Conservation (phyloP, 1,284 basidiomycete species). For the Volvariella surrecta region DNA sequence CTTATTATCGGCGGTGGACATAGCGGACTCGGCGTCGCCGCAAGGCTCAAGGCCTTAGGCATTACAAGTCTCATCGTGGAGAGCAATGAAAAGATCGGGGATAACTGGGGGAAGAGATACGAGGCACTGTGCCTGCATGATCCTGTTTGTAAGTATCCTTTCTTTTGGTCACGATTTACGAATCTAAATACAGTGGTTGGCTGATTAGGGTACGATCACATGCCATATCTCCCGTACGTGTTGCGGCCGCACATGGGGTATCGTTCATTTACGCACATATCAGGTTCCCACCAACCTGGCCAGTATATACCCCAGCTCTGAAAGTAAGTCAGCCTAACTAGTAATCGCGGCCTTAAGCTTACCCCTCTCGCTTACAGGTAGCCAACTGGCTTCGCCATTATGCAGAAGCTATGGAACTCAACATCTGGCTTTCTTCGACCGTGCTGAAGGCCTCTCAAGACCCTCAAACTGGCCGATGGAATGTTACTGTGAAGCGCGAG, state of each 20-base stretch:
- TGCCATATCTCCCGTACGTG: slow-evolving; percentile 38
- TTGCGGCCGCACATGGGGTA: background rate
- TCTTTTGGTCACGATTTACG: background rate
- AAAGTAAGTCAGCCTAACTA: slow-evolving; percentile 22
- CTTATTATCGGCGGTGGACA: slow-evolving; percentile 16
- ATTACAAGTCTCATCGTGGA: slow-evolving; percentile 41
- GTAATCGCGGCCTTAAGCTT: background rate
- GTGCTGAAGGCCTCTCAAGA: slow-evolving; percentile 36
- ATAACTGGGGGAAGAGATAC: slow-evolving; percentile 45
- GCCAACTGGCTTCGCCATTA: slow-evolving; percentile 15
- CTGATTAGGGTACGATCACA: slow-evolving; percentile 32
- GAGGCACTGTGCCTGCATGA: slow-evolving; percentile 48
- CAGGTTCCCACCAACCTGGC: slow-evolving; percentile 44
- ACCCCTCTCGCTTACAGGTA: background rate
- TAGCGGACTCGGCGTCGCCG: slow-evolving; percentile 13
- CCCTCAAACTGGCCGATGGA: slow-evolving; percentile 37
- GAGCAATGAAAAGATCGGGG: slow-evolving; percentile 34
- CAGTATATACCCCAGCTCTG: slow-evolving; percentile 40
- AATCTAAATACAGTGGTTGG: background rate
- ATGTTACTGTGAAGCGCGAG: slow-evolving; percentile 36
- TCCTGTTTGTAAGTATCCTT: slow-evolving; percentile 44
- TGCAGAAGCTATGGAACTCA: slow-evolving; percentile 54
- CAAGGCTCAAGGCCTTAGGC: slow-evolving; percentile 39
- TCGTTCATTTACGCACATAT: background rate
- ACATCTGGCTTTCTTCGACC: slow-evolving; percentile 54